A percentile compares a stretch with the other conserved stretches of the same genome.
Conservation (phyloP, 2,329 filamentous ascomycete species). For the Stylonectria norvegica region DNA sequence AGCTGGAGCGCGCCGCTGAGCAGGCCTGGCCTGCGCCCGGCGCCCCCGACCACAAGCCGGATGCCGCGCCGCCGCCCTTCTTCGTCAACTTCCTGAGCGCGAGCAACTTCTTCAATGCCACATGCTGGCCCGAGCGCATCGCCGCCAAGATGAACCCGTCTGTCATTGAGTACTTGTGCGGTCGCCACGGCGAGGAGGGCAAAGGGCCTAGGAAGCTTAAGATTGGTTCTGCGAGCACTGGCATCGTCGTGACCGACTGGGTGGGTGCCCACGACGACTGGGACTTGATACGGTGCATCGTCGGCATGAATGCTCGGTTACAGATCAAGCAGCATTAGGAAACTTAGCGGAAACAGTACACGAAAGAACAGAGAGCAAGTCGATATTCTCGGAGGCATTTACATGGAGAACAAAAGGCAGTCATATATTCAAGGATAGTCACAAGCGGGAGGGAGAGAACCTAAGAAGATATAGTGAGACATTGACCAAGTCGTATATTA, state of each 20-base stretch:
- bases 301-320: conserved; percentile 81
- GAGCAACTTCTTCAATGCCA: conserved; percentile 89
- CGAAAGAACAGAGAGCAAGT: too few relatives aligned
- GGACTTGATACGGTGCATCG: conserved; percentile 82
- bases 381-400: too few relatives aligned
- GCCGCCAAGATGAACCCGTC: conserved; percentile 84
- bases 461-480: background rate
- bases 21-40: conserved; percentile 43
- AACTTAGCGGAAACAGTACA: too few relatives aligned
- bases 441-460: too few relatives aligned
- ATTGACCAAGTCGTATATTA: background rate
- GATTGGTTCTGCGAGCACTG: conserved; percentile 72
- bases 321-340: conserved; percentile 42
- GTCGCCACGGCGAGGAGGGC: conserved; percentile 50
- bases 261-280: conserved; percentile 84
- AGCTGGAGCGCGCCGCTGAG: conserved; percentile 69
- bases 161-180: conserved; percentile 60
- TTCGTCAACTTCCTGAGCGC: conserved; percentile 89
- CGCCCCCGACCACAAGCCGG: conserved; percentile 30
- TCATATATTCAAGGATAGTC: too few relatives aligned
- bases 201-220: conserved; percentile 48
- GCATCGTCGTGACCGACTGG: conserved; percentile 91
- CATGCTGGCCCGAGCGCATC: conserved; percentile 91
- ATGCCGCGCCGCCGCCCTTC: conserved; percentile 48
- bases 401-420: too few relatives aligned